Conservation (phyloP, 2,329 filamentous ascomycete genomes). For the Cercospora janseana region DNA sequence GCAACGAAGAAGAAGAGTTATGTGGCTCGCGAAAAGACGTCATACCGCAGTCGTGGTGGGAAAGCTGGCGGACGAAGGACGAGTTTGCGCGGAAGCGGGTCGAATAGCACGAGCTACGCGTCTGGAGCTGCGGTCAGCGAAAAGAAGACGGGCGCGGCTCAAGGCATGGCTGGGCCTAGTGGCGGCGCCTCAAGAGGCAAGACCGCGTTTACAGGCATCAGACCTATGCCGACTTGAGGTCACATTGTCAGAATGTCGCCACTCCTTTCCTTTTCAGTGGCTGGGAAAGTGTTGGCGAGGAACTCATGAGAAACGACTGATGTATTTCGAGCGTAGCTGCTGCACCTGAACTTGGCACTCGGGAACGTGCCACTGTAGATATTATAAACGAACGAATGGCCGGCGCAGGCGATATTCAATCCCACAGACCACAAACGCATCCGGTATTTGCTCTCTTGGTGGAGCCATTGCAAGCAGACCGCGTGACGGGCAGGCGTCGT, state of each 20-base stretch:
- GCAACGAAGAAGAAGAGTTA: slow-evolving; percentile 7
- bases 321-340: slow-evolving; percentile 1
- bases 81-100: slow-evolving; percentile 4
- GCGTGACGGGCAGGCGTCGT: too few species aligned
- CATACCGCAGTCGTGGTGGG: neutral
- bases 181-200: neutral
- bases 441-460: too few species aligned
- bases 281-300: neutral
- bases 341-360: too few species aligned
- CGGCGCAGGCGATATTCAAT: too few species aligned
- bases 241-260: too few species aligned
- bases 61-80: neutral
- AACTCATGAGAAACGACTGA: neutral
- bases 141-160: neutral
- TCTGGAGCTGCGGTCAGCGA: slow-evolving; percentile 11
- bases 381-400: too few species aligned
- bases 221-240: slow-evolving; percentile 1
- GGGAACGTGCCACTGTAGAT: too few species aligned
- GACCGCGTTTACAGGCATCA: neutral
- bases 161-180: neutral
- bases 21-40: neutral
- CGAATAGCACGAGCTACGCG: slow-evolving; percentile 8
- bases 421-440: too few species aligned
- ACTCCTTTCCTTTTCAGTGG: neutral
- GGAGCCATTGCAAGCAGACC: too few species aligned